Conservation (phyloP, 441 rosid species). For the Gossypium davidsonii region DNA sequence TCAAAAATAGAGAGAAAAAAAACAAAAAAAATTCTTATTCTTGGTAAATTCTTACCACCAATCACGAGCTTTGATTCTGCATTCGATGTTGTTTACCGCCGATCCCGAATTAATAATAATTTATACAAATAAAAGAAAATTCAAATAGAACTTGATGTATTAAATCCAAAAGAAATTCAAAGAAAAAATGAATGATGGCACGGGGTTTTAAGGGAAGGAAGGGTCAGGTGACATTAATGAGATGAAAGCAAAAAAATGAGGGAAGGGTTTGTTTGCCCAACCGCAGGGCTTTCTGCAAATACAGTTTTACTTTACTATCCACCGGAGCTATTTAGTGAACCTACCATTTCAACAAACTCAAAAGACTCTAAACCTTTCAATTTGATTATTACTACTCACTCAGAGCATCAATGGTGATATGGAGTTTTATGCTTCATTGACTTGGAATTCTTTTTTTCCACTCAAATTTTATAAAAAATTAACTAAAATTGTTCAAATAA, state of each 20-base stretch:
- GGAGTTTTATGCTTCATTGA: not conserved
- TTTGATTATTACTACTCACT: not conserved
- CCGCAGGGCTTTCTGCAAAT: conserved; percentile 13
- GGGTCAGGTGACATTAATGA: conserved; percentile 16
- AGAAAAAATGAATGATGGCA: conserved; percentile 13
- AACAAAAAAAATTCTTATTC: not conserved
- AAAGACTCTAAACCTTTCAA: not conserved
- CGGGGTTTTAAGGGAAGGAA: conserved; percentile 12
- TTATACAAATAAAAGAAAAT: not conserved
- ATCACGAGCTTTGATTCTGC: conserved; percentile 44
- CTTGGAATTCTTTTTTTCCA: not conserved
- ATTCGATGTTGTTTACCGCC: conserved; percentile 18
- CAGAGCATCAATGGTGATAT: not conserved
- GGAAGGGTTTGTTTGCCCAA: not conserved
- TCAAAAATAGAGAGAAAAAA: not conserved
- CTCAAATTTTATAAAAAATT: too few species aligned
- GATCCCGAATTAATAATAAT: conserved; percentile 5
- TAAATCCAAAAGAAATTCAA: not conserved
- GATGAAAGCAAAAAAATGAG: not conserved
- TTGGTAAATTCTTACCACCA: conserved; percentile 39
- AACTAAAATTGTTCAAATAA: too few species aligned
- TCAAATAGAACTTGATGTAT: not conserved
- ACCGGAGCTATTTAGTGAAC: conserved; percentile 10
- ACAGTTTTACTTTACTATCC: conserved; percentile 14
- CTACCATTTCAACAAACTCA: not conserved